phyloP scores from a whole-genome alignment of 2,329 filamentous ascomycete genomes.

The Paradendryphiella salina region DNA sequence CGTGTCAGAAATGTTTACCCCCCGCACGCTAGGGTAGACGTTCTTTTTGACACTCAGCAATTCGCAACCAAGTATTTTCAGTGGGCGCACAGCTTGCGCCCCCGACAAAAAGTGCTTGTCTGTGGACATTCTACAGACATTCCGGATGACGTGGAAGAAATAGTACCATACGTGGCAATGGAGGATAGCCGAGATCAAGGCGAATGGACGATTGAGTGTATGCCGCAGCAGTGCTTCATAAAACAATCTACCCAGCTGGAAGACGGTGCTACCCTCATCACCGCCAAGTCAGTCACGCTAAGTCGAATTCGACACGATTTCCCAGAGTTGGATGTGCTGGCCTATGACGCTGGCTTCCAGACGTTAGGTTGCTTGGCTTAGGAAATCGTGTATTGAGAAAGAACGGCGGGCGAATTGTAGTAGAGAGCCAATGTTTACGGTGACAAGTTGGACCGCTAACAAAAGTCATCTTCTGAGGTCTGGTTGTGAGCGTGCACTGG shows the following conservation, averaged over 20 bases:
- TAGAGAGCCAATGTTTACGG: too few relatives aligned
- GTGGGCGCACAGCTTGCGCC: background rate
- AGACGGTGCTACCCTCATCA: background rate
- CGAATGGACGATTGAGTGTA: background rate
- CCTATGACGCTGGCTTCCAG: slow-evolving; percentile 5
- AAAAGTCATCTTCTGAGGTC: too few relatives aligned
- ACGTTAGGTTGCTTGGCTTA: background rate
- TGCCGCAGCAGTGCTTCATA: background rate
- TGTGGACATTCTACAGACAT: background rate
- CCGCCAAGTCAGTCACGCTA: background rate
- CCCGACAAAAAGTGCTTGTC: slow-evolving; percentile 2
- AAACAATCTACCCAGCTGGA: background rate
- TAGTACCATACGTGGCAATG: too few relatives aligned
- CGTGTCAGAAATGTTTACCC: background rate
- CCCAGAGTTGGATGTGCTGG: slow-evolving; percentile 7
- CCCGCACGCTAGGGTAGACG: background rate
- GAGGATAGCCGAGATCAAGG: background rate
- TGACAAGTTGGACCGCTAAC: too few relatives aligned
- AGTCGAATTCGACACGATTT: slow-evolving; percentile 4
- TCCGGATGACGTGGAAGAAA: background rate
- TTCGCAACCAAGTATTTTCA: slow-evolving; percentile 8
- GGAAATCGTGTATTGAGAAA: background rate
- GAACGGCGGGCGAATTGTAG: too few relatives aligned
- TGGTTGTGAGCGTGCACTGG: too few relatives aligned
- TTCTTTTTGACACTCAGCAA: background rate